Evolutionary conservation across 2,329 filamentous ascomycete species (phyloP).

Genomic region (Madurella fahalii): DNA sequence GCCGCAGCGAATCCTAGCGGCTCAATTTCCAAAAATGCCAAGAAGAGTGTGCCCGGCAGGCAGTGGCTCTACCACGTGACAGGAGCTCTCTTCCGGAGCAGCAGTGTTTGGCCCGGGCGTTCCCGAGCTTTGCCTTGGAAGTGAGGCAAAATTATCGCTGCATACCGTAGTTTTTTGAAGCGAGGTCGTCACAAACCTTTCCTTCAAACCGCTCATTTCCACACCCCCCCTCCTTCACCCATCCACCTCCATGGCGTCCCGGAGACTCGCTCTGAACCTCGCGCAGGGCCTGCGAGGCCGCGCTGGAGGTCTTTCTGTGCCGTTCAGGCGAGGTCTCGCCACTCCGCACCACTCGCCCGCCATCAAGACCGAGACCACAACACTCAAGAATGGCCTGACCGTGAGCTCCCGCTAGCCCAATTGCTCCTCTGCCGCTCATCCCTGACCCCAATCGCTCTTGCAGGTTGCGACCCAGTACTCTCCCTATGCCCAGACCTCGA

Average conservation of each 20-base stretch:
- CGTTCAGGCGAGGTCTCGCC: conserved; percentile 82
- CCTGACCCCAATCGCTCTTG: conserved; percentile 28
- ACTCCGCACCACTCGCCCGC: conserved; percentile 63
- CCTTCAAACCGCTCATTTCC: conserved; percentile 53
- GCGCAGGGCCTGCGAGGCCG: conserved; percentile 85
- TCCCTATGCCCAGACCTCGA: conserved; percentile 96
- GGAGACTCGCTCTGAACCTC: conserved; percentile 94
- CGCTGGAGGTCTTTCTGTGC: conserved; percentile 75
- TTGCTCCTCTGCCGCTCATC: conserved; percentile 29
- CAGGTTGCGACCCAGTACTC: conserved; percentile 98
- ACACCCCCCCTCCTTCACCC: conserved; percentile 43
- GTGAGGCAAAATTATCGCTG: conserved; percentile 28
- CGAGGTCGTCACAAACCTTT: conserved; percentile 21
- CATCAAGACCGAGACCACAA: conserved; percentile 91
- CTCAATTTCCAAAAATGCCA: conserved; percentile 19
- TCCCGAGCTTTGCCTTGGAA: conserved; percentile 27
- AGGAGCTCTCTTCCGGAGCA: neutral
- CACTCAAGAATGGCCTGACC: conserved; percentile 94
- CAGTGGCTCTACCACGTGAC: conserved; percentile 15
- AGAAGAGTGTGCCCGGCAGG: neutral
- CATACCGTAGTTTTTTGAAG: conserved; percentile 24
- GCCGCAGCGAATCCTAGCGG: conserved; percentile 9
- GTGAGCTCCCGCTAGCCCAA: conserved; percentile 51
- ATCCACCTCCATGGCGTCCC: conserved; percentile 78
- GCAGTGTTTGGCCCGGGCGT: conserved; percentile 22